These are phyloP conservation scores for Cytospora chrysosperma DNA, from an alignment of 2,329 filamentous ascomycete species.

Conservation along the genomic window DNA sequence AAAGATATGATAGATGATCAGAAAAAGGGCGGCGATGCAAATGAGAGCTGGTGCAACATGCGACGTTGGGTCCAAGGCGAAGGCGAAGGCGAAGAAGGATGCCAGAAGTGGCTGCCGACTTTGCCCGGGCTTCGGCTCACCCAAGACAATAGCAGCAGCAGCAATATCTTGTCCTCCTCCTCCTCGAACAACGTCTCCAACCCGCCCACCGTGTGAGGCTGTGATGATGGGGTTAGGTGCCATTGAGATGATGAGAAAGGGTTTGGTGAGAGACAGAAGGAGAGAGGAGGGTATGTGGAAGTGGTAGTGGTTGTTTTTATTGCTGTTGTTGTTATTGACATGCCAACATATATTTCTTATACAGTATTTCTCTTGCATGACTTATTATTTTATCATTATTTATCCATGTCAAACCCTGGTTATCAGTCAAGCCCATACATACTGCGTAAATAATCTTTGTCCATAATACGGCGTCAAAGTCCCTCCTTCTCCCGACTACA, in stretches of 20 bases:
- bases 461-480: slow-evolving; percentile 13
- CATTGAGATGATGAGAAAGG: background rate
- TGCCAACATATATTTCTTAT: background rate
- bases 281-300: too few relatives aligned
- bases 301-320: too few relatives aligned
- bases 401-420: too few relatives aligned
- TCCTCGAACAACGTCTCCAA: background rate
- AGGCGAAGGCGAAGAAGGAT: background rate
- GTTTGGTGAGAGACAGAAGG: too few relatives aligned
- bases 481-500: slow-evolving; percentile 9
- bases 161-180: too few relatives aligned
- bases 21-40: background rate
- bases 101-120: slow-evolving; percentile 11
- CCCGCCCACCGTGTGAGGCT: background rate
- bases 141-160: background rate
- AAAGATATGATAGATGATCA: background rate
- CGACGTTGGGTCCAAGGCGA: background rate
- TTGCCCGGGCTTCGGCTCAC: background rate
- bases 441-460: too few relatives aligned
- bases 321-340: background rate
- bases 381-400: too few relatives aligned
- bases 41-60: background rate
- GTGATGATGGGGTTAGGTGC: slow-evolving; percentile 1
- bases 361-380: too few relatives aligned
- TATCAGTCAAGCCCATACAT: too few relatives aligned